Evolutionary conservation across 305 asterid species (phyloP), one percentile per base, ranked within the genome.

Genomic region (Solanum hybrid): DNA sequence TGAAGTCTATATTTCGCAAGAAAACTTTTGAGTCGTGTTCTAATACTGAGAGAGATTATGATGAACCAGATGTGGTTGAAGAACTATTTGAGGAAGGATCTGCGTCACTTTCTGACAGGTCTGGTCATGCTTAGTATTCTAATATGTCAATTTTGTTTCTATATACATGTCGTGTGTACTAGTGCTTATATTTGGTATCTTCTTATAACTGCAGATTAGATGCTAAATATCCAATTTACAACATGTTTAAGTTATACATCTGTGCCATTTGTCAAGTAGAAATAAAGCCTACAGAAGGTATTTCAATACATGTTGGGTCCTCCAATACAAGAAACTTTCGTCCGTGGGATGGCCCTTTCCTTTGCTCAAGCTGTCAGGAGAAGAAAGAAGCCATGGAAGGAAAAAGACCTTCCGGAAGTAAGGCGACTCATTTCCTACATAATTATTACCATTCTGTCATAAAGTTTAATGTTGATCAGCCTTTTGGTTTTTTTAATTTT

Each of bases 341-440:
- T 88, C 97, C 94, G 31, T 96, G 97, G 98, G 96, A 96, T 9
- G 98, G 98, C 14, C 98, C 98, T 85, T 95, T 95, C 89, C 97
- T 96, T 82, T 96, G 98, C 93, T 31, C 90, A 35, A 94, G 94
- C 92, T 96, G 98, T 92, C 97, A 96, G 91, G 94, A 90, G 38
- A 95, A 96, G 93, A 96, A 93, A 92, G 96, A 95, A 56, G 96
- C 98, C 91, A 96, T 96, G 98, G 98, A 96, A 92, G 98, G 96
- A 90, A 95, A 89, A 93, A 86, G 92, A 91, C 92, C 92, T 90
- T 91, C 93, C 12, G 94, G 97, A 94, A 96, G 98, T 95, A 91
- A 64, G 80, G 32, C n/a, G 38, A 2, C 42, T 32, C 31, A 24
- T 66, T 75, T 42, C 36, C 27, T 13, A 7, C 75, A 86, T 90